Evolutionary conservation across 2,329 filamentous ascomycete species (phyloP).

Genomic region (Furcasterigmium sp.): DNA sequence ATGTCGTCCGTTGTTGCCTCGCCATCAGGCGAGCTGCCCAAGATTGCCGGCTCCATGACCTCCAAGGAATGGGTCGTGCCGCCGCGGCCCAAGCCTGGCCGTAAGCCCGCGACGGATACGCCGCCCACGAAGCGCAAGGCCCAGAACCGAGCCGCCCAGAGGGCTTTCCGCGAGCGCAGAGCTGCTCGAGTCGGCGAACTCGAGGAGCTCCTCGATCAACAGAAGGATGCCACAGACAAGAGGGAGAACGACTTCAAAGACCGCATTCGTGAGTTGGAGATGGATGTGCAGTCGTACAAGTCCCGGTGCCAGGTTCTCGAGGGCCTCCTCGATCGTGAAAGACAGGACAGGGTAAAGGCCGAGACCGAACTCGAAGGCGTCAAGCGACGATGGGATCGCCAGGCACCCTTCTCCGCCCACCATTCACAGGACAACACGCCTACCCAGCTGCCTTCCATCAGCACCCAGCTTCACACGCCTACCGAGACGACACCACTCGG

Average conservation of each 20-base stretch:
- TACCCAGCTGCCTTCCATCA: conserved; percentile 41
- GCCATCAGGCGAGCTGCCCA: conserved; percentile 34
- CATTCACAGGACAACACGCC: conserved; percentile 15
- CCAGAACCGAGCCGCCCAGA: conserved; percentile 88
- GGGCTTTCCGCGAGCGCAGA: conserved; percentile 82
- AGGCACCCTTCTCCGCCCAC: conserved; percentile 6
- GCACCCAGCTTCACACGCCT: conserved; percentile 53
- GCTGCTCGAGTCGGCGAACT: conserved; percentile 77
- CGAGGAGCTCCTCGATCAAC: conserved; percentile 60
- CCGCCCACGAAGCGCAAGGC: conserved; percentile 90
- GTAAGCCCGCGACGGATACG: conserved; percentile 90
- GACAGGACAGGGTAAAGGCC: conserved; percentile 38
- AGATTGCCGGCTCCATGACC: conserved; percentile 52
- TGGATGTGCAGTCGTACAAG: conserved; percentile 61
- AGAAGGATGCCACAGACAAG: conserved; percentile 52
- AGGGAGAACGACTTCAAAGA: conserved; percentile 51
- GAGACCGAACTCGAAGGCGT: conserved; percentile 32
- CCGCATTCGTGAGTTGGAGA: conserved; percentile 54
- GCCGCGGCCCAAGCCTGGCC: conserved; percentile 79
- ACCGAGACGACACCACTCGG: conserved; percentile 35
- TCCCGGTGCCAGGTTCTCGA: conserved; percentile 58
- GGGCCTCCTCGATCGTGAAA: conserved; percentile 56
- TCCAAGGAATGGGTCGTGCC: conserved; percentile 84
- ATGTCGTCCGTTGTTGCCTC: conserved; percentile 44
- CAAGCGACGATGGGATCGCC: conserved; percentile 9